Base-by-base conservation (phyloP, 192 early-diverging fungal genomes). In the Coemansia biformis region DNA sequence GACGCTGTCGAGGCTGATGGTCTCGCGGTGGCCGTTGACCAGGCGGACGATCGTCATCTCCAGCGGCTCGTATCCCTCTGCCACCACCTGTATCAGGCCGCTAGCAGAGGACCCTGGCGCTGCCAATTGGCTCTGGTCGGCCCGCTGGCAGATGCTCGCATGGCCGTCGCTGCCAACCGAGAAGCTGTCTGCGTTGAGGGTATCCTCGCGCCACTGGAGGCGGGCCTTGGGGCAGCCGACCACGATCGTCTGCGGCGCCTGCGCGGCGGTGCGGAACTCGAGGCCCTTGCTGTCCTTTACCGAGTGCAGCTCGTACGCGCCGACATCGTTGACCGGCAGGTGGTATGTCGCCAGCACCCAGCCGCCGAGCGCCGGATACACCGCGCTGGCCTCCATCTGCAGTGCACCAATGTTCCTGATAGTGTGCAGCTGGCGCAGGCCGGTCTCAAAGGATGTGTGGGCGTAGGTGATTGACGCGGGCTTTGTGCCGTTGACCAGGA, bases 131-230 rank as follows among this genome's bases (percentile, higher is more conserved):
- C 41, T 46, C 16, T 36, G 28, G 9, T 37, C 54, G 1, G 43
- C n/a, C 36, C 69, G 57, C 46, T 73, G 63, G 50, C 69, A 73
- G 17, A 73, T 66, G 18, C 63, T 73, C 8, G 69, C 69, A 10
- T 73, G 57, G 13, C 69, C 69, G 45, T 54, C 50, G n/a, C 46
- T 43, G 38, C 53, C 61, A n/a, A 72, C 53, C 14, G 33, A 30
- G 56, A 72, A 64, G 37, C 51, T 56, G 38, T 72, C 62, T 2
- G 4, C 53, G 5, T n/a, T 16, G 12, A 3, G 11, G 12, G 21
- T 21, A 31, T 39, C 46, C 1, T 40, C 17, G n/a, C 54, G 63
- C 70, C 63, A 74, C 43, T 57, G 54, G 37, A 74, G 51, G 0
- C 32, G 63, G 3, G 70, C 70, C 12, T 29, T 49, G 16, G 70